A percentile compares a stretch with the other conserved stretches of the same genome.
These are phyloP conservation scores for Gonapodya sp. DNA, from an alignment of 192 early-diverging fungal genomes.

Conservation along the genomic window DNA sequence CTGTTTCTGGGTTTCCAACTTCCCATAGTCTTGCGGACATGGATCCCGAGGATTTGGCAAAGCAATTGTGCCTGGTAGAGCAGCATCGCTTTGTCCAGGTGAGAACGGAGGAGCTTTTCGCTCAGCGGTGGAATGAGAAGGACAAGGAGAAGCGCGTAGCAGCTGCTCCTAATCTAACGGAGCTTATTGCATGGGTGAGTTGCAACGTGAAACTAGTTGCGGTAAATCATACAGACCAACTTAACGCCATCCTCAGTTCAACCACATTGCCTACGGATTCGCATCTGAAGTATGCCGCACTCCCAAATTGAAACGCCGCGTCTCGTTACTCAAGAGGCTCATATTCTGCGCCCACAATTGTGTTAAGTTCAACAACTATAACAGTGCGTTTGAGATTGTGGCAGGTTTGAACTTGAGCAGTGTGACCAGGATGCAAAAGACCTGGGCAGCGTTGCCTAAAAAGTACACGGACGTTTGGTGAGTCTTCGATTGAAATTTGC, in stretches of 20 bases:
- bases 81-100: slow-evolving; percentile 57
- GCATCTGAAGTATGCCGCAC: slow-evolving; percentile 34
- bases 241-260: slow-evolving; percentile 36
- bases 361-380: slow-evolving; percentile 54
- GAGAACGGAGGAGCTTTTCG: slow-evolving; percentile 50
- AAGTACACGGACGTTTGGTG: slow-evolving; percentile 59
- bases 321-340: slow-evolving; percentile 36
- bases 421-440: slow-evolving; percentile 58
- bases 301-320: slow-evolving; percentile 30
- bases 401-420: slow-evolving; percentile 64
- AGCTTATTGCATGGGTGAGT: slow-evolving; percentile 21
- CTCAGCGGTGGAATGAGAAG: slow-evolving; percentile 30
- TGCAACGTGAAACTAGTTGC: slow-evolving; percentile 11
- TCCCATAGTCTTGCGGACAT: neutral
- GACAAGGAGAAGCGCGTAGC: slow-evolving; percentile 24
- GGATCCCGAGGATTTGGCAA: slow-evolving; percentile 55
- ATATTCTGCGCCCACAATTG: slow-evolving; percentile 42
- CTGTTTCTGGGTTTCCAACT: neutral
- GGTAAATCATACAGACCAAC: slow-evolving; percentile 23
- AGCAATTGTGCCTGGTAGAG: slow-evolving; percentile 69
- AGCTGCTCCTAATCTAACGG: neutral
- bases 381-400: slow-evolving; percentile 69
- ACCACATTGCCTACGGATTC: slow-evolving; percentile 35
- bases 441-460: slow-evolving; percentile 52
- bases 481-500: neutral